Evolutionary conservation across 768 basidiomycete genomes (phyloP), one percentile per base, ranked within the genome.

Genomic region (Obba rivulosa): DNA sequence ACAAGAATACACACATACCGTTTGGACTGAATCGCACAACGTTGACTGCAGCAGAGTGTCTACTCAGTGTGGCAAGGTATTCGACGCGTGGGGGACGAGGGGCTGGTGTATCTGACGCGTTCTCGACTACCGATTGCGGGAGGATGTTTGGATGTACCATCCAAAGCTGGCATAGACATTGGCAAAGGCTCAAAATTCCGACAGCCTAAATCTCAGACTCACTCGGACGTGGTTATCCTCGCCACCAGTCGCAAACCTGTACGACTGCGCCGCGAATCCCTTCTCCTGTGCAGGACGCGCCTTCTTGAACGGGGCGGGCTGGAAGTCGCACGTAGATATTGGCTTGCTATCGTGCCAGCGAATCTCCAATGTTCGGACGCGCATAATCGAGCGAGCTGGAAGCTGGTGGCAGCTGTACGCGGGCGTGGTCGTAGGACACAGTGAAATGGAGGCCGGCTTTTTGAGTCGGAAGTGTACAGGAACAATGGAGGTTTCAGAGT

Each of bases 161-260:
- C 95, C 94, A 96, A 55, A 97, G 65, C 92, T 94, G 48, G 14
- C 34, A 24, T 3, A 34, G 18, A 13, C 39, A 31, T 41, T 20
- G 24, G 21, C 39, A 24, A 38, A 25, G 31, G 22, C 48, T 5
- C 45, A 34, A 23, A 20, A 16, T 1, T 17, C 39, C 3, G 7
- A 5, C 4, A 37, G 16, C 43, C n/a, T 21, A 36, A 16, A 7
- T 34, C 41, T 39, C 20, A 48, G 14, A 83, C 94, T 68, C 61
- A 96, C 94, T 65, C 96, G 75, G 60, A 99, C 92, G 72, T 94
- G 87, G 60, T 93, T 96, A 62, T 99, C 96, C 62, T 95, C 95
- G 40, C 96, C 96, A 11, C 84, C 92, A 0, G 96, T 97, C 1
- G 93, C 96, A 17, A 99, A 73, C 56, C 87, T 79, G 71, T 96